Conservation (phyloP, 805 yeast genomes). For the Ogataea ganodermae region DNA sequence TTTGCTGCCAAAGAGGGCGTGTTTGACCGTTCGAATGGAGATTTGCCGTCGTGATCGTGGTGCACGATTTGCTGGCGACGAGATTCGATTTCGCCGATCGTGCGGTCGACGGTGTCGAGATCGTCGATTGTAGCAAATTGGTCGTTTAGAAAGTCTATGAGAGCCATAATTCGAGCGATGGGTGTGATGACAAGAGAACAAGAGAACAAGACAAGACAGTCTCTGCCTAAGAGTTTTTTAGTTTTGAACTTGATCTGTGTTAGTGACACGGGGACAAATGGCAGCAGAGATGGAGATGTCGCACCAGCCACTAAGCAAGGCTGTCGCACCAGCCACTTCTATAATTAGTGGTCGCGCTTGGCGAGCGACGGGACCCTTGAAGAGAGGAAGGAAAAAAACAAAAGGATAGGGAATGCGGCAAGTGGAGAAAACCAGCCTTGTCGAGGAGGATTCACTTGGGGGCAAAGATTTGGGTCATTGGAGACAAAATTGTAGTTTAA, state of each 20-base stretch:
- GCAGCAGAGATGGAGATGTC: not conserved
- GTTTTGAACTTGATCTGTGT: not conserved
- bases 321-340: not conserved
- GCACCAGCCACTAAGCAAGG: not conserved
- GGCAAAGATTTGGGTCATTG: too few relatives aligned
- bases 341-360: not conserved
- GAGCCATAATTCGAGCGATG: constrained; percentile 12
- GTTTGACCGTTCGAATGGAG: not conserved
- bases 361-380: not conserved
- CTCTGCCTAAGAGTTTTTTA: not conserved
- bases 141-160: constrained; percentile 38
- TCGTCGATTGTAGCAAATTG: constrained; percentile 39
- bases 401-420: not conserved
- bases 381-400: too few relatives aligned
- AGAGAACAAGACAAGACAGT: not conserved
- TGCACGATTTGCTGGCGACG: constrained; percentile 11
- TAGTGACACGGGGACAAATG: not conserved
- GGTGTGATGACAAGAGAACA: too few relatives aligned
- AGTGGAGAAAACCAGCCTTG: not conserved
- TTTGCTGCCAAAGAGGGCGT: not conserved
- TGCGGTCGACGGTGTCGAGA: constrained; percentile 33
- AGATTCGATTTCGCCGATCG: constrained; percentile 31
- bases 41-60: not conserved
- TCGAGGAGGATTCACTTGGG: too few relatives aligned
- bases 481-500: too few relatives aligned